These are phyloP conservation scores for Pistacia atlantica DNA, from an alignment of 345 rosid genomes.

Conservation along the genomic window DNA sequence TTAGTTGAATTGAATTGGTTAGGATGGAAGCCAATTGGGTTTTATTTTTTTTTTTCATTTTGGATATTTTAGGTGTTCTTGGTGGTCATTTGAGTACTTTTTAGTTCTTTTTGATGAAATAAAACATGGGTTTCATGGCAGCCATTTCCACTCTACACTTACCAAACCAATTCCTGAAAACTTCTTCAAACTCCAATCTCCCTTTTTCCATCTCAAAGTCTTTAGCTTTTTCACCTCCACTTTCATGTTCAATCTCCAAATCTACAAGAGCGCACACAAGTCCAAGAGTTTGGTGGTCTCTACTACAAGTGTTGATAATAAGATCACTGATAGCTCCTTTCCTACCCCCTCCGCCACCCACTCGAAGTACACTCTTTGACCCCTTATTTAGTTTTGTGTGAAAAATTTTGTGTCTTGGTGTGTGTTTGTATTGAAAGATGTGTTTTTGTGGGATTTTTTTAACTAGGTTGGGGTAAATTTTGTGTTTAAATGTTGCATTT, in stretches of 20 bases:
- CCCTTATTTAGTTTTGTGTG: not conserved
- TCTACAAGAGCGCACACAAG: not conserved
- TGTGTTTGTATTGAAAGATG: not conserved
- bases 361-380: slow-evolving; percentile 34
- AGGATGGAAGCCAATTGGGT: not conserved
- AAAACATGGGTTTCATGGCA: slow-evolving; percentile 30
- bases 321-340: slow-evolving; percentile 27
- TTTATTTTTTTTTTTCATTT: not conserved
- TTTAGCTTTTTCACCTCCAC: slow-evolving; percentile 19
- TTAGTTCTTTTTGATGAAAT: too few species aligned
- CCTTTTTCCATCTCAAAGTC: slow-evolving; percentile 21
- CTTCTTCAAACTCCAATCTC: slow-evolving; percentile 22
- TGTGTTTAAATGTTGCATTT: too few species aligned
- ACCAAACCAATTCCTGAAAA: slow-evolving; percentile 16
- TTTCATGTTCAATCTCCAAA: slow-evolving; percentile 12
- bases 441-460: too few species aligned
- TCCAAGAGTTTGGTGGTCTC: slow-evolving; percentile 29
- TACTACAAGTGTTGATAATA: slow-evolving; percentile 38
- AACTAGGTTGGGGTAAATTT: too few species aligned
- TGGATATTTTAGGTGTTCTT: not conserved
- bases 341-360: slow-evolving; percentile 32
- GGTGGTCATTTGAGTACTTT: not conserved
- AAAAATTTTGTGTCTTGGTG: not conserved
- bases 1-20: not conserved
- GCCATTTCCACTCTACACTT: slow-evolving; percentile 29